Evolutionary conservation across 139 green algal genomes (phyloP).

Genomic region (Auxenochlorella protothecoides): DNA sequence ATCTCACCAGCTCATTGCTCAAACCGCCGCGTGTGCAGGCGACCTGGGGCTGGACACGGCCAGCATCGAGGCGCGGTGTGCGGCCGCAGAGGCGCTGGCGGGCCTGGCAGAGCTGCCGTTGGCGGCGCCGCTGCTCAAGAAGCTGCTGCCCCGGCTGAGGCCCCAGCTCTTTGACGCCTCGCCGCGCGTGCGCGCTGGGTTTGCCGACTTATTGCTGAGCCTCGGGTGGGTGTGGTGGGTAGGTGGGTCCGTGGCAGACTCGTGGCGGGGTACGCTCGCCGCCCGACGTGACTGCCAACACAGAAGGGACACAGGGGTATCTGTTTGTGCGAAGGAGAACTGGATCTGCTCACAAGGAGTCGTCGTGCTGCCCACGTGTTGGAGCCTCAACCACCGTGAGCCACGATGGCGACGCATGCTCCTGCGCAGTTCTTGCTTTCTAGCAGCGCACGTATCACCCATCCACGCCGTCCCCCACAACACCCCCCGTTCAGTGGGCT

Average conservation of each 20-base stretch:
- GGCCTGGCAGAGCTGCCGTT: conserved; percentile 55
- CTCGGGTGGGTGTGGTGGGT: conserved; percentile 17
- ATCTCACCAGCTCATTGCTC: background rate
- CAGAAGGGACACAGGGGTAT: background rate
- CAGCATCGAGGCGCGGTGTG: conserved; percentile 30
- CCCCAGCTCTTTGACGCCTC: conserved; percentile 7
- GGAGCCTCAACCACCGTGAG: too few species aligned
- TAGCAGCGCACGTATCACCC: background rate
- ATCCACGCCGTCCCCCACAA: background rate
- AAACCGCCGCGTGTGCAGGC: conserved; percentile 16
- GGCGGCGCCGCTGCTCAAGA: conserved; percentile 57
- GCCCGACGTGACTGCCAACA: too few species aligned
- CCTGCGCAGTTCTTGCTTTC: background rate
- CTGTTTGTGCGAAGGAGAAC: background rate
- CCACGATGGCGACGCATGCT: background rate
- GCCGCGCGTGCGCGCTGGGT: conserved; percentile 7
- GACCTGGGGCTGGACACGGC: conserved; percentile 56
- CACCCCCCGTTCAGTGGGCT: conserved; percentile 2
- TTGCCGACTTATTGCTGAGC: conserved; percentile 48
- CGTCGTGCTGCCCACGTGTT: too few species aligned
- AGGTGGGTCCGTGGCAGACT: too few species aligned
- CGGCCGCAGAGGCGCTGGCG: conserved; percentile 48
- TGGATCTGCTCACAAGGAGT: background rate
- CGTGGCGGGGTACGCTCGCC: too few species aligned
- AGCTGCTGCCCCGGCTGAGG: conserved; percentile 6